A percentile compares a stretch with the other conserved stretches of the same genome.
Evolutionary conservation across 139 green algal genomes (phyloP).

Genomic region (Microglena sp.): DNA sequence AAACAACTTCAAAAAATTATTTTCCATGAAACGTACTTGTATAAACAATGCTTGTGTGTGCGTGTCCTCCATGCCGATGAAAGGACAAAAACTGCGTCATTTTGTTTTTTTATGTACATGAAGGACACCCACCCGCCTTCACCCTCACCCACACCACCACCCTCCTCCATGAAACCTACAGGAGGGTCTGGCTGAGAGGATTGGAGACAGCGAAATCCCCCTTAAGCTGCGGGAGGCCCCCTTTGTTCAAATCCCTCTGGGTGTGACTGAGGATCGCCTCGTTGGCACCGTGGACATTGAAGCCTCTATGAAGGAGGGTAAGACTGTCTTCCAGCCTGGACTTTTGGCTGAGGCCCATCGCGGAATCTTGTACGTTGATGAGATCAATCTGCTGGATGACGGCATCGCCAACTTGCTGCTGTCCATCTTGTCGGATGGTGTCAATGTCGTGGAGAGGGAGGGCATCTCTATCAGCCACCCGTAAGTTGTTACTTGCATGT

Average conservation of each 20-base stretch:
- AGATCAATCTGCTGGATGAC: slow-evolving; percentile 98
- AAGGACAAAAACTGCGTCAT: no score
- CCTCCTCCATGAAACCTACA: slow-evolving; percentile 12
- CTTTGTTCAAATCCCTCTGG: slow-evolving; percentile 96
- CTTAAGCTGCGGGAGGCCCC: slow-evolving; percentile 59
- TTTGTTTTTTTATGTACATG: no score
- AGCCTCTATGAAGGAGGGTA: slow-evolving; percentile 92
- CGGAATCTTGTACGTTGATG: slow-evolving; percentile 54
- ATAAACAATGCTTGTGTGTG: no score
- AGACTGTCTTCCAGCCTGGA: slow-evolving; percentile 95
- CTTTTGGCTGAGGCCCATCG: slow-evolving; percentile 85
- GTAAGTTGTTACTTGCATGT: slow-evolving; percentile 35
- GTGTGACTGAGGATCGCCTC: slow-evolving; percentile 96
- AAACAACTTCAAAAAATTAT: no score
- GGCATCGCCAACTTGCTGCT: slow-evolving; percentile 97
- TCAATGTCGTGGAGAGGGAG: slow-evolving; percentile 96
- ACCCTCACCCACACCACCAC: neutral
- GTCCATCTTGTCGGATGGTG: slow-evolving; percentile 83
- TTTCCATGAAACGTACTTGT: no score
- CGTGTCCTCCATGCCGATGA: no score
- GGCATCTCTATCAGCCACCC: slow-evolving; percentile 93
- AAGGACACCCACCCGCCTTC: no score
- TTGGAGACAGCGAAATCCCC: slow-evolving; percentile 29
- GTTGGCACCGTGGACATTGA: slow-evolving; percentile 99
- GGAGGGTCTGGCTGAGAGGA: slow-evolving; percentile 62